Base-by-base conservation (phyloP, 805 yeast species). In the Schizosaccharomyces japonicus region DNA sequence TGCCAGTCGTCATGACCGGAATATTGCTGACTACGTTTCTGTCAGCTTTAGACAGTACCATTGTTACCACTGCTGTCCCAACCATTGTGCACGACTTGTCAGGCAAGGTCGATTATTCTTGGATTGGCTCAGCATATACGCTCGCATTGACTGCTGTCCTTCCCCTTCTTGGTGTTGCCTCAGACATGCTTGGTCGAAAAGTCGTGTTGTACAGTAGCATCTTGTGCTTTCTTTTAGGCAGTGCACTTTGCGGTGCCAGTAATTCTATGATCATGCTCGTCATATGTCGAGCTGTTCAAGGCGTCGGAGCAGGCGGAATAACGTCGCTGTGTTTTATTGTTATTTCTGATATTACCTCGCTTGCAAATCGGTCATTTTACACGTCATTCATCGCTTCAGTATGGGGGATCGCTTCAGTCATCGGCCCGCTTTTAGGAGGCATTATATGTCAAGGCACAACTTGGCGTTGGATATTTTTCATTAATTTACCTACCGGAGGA, bases 401-500 rank as follows among this genome's bases (percentile, higher is more conserved):
- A 2, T 48, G 48, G 48, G 50, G 47, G 7, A 19, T 55, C 19
- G 49, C 39, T n/a, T 19, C 34, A 21, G 36, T 21, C n/a, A 19
- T 42, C 10, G 83, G 83, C 1, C 83, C 84, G 5, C 0, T 61
- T 75, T 34, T 77, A 23, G 83, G 82, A 11, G 83, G 83, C 28
- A 76, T 74, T 0, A 70, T 78, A 49, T 67, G 80, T 1, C 60
- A 71, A 2, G 62, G 68, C 47, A 72, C 67, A 3, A 61, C 72
- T n/a, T 78, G 84, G 84, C 65, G 84, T 55, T 77, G 84, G 82
- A 73, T 81, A 54, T 79, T 77, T 57, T 79, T 73, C 60, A 66
- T 79, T 52, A 78, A 78, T 58, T 58, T 79, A 32, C 81, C 83
- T 2, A 59, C 76, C 31, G 80, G 80, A 15, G 82, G 78, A 1